Conservation (phyloP, 2,329 filamentous ascomycete species). For the Ceratocystis papillata region DNA sequence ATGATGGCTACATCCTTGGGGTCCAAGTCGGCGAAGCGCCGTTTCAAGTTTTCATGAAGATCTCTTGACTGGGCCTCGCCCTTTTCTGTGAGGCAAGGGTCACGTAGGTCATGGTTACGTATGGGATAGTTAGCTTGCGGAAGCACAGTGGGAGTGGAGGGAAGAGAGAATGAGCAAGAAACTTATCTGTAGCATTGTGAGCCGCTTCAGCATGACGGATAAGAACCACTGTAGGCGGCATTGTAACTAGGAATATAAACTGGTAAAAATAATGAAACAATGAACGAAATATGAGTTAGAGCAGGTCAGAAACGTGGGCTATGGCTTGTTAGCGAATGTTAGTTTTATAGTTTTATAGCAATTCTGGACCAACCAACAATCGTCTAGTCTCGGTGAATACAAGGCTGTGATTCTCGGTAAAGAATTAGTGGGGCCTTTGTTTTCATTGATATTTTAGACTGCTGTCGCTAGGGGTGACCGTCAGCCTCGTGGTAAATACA, state of each 20-base stretch:
- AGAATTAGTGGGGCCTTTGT: not conserved
- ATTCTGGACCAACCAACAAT: not conserved
- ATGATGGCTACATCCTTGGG: constrained; percentile 42
- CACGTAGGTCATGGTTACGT: constrained; percentile 41
- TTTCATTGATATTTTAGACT: not conserved
- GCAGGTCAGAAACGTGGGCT: not conserved
- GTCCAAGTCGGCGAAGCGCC: constrained; percentile 30
- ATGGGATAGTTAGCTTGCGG: constrained; percentile 9
- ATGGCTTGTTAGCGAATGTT: not conserved
- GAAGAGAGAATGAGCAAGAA: constrained; percentile 20
- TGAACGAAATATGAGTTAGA: no score
- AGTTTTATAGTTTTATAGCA: no score
- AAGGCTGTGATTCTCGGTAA: constrained; percentile 13
- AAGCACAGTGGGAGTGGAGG: constrained; percentile 21
- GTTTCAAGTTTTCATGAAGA: constrained; percentile 36
- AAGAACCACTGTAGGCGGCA: constrained; percentile 58
- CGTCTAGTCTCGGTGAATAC: not conserved
- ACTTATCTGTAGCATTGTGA: constrained; percentile 46
- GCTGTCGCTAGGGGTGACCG: not conserved
- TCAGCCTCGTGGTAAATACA: constrained; percentile 5
- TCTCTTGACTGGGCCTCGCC: constrained; percentile 40
- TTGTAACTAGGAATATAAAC: constrained; percentile 27
- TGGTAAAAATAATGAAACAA: not conserved
- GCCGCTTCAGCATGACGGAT: constrained; percentile 74
- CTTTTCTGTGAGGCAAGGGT: constrained; percentile 42